Percentiles rank a stretch among this genome's conserved stretches.
phyloP scores from a whole-genome alignment of 257 asterid genomes.

The Anisodus tanguticus region DNA sequence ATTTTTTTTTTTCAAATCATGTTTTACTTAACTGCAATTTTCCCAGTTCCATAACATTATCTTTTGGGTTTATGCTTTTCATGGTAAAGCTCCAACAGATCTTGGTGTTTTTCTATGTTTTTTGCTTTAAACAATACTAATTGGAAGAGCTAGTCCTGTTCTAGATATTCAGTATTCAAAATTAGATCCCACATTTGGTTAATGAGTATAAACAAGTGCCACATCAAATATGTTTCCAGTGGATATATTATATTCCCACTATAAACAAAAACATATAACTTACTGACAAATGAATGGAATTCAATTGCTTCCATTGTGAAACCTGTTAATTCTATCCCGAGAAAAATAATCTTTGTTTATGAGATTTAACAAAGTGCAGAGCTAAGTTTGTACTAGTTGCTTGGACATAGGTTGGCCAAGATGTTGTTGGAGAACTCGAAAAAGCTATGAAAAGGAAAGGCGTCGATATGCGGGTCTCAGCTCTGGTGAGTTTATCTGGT shows the following conservation, averaged over 20 bases:
- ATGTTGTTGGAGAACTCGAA: slow-evolving; percentile 71
- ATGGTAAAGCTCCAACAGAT: background rate
- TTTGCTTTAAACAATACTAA: background rate
- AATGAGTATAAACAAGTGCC: background rate
- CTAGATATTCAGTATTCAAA: background rate
- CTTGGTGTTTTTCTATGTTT: background rate
- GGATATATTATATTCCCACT: background rate
- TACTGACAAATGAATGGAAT: background rate
- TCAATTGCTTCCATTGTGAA: background rate
- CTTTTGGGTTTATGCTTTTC: background rate
- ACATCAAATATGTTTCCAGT: background rate
- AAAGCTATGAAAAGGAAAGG: slow-evolving; percentile 78
- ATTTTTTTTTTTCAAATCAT: background rate
- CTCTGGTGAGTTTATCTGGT: slow-evolving; percentile 57
- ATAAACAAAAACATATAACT: background rate
- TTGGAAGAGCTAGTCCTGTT: background rate
- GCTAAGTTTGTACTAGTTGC: background rate
- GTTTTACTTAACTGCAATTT: background rate
- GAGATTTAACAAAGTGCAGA: background rate
- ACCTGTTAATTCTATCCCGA: background rate
- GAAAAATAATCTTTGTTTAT: background rate
- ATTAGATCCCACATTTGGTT: background rate
- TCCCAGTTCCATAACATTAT: background rate
- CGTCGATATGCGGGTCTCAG: slow-evolving; percentile 73
- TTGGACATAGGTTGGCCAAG: slow-evolving; percentile 73